These are phyloP conservation scores for Trypanosoma vivax DNA, from an alignment of 208 protist genomes.

Conservation along the genomic window DNA sequence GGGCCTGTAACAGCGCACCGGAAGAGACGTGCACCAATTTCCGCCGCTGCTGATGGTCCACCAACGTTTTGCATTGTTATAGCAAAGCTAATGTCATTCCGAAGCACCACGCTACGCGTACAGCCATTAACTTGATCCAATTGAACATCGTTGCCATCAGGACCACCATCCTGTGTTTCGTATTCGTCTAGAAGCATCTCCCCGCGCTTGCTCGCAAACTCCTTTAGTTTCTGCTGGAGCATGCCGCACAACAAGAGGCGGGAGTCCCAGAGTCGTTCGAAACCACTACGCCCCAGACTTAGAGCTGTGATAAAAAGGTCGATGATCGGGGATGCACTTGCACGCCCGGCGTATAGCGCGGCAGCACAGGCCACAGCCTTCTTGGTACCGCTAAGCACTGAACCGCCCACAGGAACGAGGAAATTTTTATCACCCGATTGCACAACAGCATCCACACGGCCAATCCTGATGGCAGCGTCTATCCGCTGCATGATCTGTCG, in stretches of 20 bases:
- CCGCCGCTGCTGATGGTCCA: constrained; percentile 14
- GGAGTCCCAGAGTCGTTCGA: constrained; percentile 59
- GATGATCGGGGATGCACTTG: constrained; percentile 81
- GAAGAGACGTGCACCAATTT: constrained; percentile 70
- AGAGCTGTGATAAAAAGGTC: constrained; percentile 97
- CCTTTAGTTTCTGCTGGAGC: constrained; percentile 29
- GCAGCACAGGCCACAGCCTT: constrained; percentile 30
- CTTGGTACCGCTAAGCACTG: constrained; percentile 32
- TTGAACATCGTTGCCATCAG: not conserved
- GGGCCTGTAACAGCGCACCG: constrained; percentile 63
- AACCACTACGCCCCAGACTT: constrained; percentile 85
- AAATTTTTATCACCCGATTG: constrained; percentile 99
- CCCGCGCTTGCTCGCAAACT: constrained; percentile 41
- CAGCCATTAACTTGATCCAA: not conserved
- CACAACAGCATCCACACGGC: constrained; percentile 91
- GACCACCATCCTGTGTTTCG: constrained; percentile 2
- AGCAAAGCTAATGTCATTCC: constrained; percentile 84
- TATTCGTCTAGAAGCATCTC: constrained; percentile 45
- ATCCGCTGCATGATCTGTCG: constrained; percentile 73
- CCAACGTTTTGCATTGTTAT: constrained; percentile 49
- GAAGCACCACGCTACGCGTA: not conserved
- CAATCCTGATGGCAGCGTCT: constrained; percentile 52
- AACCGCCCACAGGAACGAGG: constrained; percentile 96
- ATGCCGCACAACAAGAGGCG: constrained; percentile 49
- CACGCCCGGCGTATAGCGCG: constrained; percentile 90